phyloP scores from a whole-genome alignment of 1,139 yeast genomes.

The Geotrichum phurueaensis region DNA sequence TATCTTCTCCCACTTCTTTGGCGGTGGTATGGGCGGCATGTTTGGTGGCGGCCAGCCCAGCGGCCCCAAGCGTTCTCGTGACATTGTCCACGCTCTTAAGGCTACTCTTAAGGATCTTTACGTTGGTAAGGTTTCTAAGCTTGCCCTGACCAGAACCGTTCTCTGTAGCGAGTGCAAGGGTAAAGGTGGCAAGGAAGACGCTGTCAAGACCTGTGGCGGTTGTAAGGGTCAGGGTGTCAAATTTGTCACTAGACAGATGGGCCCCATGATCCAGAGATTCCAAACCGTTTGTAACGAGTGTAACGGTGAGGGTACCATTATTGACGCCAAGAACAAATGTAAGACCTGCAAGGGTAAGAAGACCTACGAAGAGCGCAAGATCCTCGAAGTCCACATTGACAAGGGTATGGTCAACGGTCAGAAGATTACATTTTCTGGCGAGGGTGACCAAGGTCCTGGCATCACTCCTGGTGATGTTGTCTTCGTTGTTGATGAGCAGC shows the following conservation, averaged over 20 bases:
- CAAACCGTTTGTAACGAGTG: slow-evolving; percentile 93
- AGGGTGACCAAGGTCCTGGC: slow-evolving; percentile 97
- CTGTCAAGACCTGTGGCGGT: slow-evolving; percentile 76
- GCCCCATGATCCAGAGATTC: slow-evolving; percentile 97
- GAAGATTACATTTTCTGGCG: slow-evolving; percentile 84
- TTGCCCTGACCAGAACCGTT: slow-evolving; percentile 88
- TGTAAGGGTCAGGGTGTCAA: slow-evolving; percentile 92
- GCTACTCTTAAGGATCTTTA: slow-evolving; percentile 81
- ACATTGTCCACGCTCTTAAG: slow-evolving; percentile 79
- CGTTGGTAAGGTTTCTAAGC: slow-evolving; percentile 72
- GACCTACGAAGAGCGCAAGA: slow-evolving; percentile 81
- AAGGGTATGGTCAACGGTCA: slow-evolving; percentile 98
- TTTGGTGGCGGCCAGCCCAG: slow-evolving; percentile 54
- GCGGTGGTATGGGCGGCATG: slow-evolving; percentile 42
- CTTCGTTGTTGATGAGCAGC: slow-evolving; percentile 57
- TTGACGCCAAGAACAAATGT: slow-evolving; percentile 87
- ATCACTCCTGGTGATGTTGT: slow-evolving; percentile 95
- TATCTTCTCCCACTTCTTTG: slow-evolving; percentile 87
- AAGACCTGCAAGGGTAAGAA: slow-evolving; percentile 83
- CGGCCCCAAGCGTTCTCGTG: slow-evolving; percentile 73
- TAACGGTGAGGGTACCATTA: slow-evolving; percentile 86
- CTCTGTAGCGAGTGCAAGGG: slow-evolving; percentile 88
- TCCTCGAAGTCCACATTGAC: slow-evolving; percentile 88
- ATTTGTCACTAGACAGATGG: slow-evolving; percentile 96
- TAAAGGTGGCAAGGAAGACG: slow-evolving; percentile 90